Base-by-base conservation (phyloP, 371 early-diverging fungal species). In the Entomophthora muscae region DNA sequence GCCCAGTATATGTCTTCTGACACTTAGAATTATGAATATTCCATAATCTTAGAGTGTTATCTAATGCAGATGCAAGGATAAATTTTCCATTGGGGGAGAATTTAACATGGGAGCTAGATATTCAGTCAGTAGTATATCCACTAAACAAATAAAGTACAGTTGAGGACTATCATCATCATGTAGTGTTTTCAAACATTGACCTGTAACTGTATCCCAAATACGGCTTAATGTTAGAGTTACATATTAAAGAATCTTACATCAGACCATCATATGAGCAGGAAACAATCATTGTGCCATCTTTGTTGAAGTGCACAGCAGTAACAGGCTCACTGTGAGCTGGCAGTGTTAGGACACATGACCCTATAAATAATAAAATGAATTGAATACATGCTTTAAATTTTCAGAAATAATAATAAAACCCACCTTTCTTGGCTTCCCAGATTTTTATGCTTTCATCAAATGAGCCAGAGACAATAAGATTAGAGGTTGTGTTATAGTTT, bases 81-180 rank as follows among this genome's bases (percentile, higher is more conserved):
- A 90, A 98, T 76, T 95, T 95, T 66, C 97, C 93, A 71, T 98
- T 98, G 30, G 98, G 98, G 28, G 95, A 93, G 69, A 98, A 98
- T 73, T 92, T 93, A 32, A 90, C 95, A 76, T 90, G 94, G 0
- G 95, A 89, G n/a, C 87, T 87, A 66, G 21, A n/a, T n/a, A 17
- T 28, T 62, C 22, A 60, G 32, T 29, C 27, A 29, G 27, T 32
- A 58, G 7, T 7, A 3, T 61, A 26, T 53, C 21, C 30, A 28
- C 31, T 27, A 13, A 33, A 33, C 21, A 55, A 32, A 3, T n/a
- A 52, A 69, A 80, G n/a, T 74, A 89, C 83, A 96, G 95, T 28
- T 91, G 89, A 57, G 93, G 94, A 67, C 90, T 92, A 65, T 86
- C 90, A 70, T 94, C 94, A 67, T 92, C 90, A 17, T 93, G 86